These are phyloP conservation scores for Exsudoporus floridanus DNA, from an alignment of 1,284 basidiomycete genomes.

Conservation along the genomic window DNA sequence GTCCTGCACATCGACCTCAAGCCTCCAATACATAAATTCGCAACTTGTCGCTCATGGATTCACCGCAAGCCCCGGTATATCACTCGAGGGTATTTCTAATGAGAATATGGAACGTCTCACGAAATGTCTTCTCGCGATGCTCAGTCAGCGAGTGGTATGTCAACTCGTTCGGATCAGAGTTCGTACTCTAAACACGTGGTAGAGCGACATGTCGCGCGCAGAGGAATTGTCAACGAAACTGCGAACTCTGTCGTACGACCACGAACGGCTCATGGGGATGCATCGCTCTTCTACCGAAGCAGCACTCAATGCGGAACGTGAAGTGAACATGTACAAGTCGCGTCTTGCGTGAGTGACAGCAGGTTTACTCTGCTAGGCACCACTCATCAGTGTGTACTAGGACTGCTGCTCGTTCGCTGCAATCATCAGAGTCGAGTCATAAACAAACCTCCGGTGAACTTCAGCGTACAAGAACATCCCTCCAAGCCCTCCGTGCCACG, in stretches of 20 bases:
- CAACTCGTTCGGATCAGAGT: background rate
- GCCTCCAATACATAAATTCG: conserved; percentile 39
- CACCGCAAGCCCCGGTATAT: conserved; percentile 57
- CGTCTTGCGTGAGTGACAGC: conserved; percentile 57
- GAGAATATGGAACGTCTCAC: conserved; percentile 65
- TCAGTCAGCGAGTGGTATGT: conserved; percentile 78
- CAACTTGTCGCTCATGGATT: conserved; percentile 62
- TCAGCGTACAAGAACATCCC: conserved; percentile 59
- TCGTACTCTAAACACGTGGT: conserved; percentile 5
- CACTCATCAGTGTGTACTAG: conserved; percentile 39
- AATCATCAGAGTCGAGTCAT: conserved; percentile 60
- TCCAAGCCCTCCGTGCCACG: conserved; percentile 65
- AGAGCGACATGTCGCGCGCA: conserved; percentile 81
- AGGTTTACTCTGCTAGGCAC: background rate
- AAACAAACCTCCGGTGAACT: conserved; percentile 68
- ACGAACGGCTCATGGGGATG: conserved; percentile 72
- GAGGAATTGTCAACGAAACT: conserved; percentile 77
- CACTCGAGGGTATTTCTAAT: conserved; percentile 45
- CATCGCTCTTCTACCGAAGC: conserved; percentile 55
- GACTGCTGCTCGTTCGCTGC: conserved; percentile 51
- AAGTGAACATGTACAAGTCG: conserved; percentile 71
- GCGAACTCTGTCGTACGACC: conserved; percentile 78
- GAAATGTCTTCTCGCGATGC: conserved; percentile 75
- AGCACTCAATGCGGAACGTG: conserved; percentile 69
- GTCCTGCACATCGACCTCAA: conserved; percentile 49